Conservation (phyloP, 2,329 filamentous ascomycete species). For the Phaeosphaeriaceae sp. region DNA sequence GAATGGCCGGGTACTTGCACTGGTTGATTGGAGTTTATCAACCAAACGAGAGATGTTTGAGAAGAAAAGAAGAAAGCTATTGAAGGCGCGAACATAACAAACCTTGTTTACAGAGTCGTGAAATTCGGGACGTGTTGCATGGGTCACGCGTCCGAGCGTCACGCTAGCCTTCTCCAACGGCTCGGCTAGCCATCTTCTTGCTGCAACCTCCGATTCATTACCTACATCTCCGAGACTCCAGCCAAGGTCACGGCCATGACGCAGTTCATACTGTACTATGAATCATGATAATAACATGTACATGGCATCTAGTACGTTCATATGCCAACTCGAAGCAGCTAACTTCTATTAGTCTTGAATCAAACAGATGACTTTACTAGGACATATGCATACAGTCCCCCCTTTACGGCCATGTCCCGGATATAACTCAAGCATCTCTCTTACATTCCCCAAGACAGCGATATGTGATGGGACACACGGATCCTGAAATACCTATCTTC, state of each 20-base stretch:
- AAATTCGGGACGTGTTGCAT: constrained; percentile 25
- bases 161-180: constrained; percentile 11
- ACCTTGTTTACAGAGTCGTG: constrained; percentile 35
- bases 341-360: too few relatives aligned
- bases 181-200: constrained; percentile 12
- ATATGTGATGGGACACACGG: too few relatives aligned
- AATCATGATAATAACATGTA: too few relatives aligned
- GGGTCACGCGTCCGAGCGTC: constrained; percentile 10
- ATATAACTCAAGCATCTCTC: too few relatives aligned
- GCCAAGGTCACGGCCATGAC: not conserved
- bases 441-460: too few relatives aligned
- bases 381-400: too few relatives aligned
- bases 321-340: too few relatives aligned
- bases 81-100: constrained; percentile 26
- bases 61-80: constrained; percentile 19
- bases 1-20: not conserved
- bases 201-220: constrained; percentile 12
- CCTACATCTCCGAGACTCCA: not conserved
- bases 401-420: too few relatives aligned
- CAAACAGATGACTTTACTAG: too few relatives aligned
- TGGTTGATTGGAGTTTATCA: not conserved
- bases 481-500: too few relatives aligned
- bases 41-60: not conserved
- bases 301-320: too few relatives aligned
- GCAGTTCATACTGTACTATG: too few relatives aligned